A percentile compares a stretch with the other conserved stretches of the same genome.
Evolutionary conservation across 805 yeast genomes (phyloP).

Genomic region (Candida tibetensis): DNA sequence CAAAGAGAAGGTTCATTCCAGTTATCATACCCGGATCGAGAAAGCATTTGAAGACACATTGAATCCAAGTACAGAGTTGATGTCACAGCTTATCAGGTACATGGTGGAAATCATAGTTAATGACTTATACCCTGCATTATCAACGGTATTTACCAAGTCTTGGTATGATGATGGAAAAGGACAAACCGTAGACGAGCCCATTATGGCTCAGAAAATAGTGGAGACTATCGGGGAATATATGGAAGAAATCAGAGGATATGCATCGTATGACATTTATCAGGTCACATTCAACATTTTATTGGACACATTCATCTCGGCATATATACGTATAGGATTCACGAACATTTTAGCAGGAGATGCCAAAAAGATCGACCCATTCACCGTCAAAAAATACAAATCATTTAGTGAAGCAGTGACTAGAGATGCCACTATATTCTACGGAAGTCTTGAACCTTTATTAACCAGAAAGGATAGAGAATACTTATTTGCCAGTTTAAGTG

Average conservation of each 20-base stretch:
- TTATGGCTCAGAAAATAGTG: conserved; percentile 56
- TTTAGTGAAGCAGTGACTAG: conserved; percentile 38
- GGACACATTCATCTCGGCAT: conserved; percentile 37
- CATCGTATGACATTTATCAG: conserved; percentile 41
- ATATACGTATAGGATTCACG: conserved; percentile 39
- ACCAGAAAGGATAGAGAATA: conserved; percentile 40
- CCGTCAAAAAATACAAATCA: conserved; percentile 34
- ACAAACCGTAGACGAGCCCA: conserved; percentile 23
- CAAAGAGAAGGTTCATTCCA: conserved; percentile 52
- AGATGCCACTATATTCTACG: conserved; percentile 37
- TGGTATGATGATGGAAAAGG: conserved; percentile 61
- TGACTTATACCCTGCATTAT: conserved; percentile 64
- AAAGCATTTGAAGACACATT: conserved; percentile 44
- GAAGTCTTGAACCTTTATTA: conserved; percentile 34
- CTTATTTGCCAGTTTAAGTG: conserved; percentile 38
- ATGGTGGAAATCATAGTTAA: conserved; percentile 68
- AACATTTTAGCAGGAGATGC: conserved; percentile 42
- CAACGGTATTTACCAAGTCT: conserved; percentile 57
- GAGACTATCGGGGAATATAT: conserved; percentile 77
- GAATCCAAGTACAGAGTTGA: conserved; percentile 71
- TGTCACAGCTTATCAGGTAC: conserved; percentile 67
- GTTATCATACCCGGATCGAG: conserved; percentile 33
- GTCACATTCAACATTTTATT: conserved; percentile 37
- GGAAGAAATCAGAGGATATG: conserved; percentile 54
- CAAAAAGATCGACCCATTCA: conserved; percentile 39